phyloP scores from a whole-genome alignment of 192 early-diverging fungal species.

The Piromyces finnis region DNA sequence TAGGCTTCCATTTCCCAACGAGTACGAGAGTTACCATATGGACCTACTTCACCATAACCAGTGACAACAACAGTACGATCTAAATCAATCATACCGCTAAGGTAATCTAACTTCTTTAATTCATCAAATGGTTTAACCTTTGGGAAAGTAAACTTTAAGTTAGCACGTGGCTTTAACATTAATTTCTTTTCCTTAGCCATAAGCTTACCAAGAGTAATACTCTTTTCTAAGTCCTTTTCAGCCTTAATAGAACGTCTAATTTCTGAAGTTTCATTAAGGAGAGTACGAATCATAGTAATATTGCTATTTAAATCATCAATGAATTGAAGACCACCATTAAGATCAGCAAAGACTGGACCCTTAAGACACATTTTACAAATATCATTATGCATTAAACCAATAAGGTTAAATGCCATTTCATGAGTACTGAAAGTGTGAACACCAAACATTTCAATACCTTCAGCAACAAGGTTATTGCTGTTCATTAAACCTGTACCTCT shows the following conservation, averaged over 20 bases:
- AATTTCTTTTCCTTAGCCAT: slow-evolving; percentile 28
- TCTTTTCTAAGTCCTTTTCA: slow-evolving; percentile 62
- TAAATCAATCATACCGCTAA: slow-evolving; percentile 58
- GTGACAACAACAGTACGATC: slow-evolving; percentile 83
- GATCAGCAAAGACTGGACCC: slow-evolving; percentile 73
- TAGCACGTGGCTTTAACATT: slow-evolving; percentile 57
- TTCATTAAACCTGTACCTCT: slow-evolving; percentile 91
- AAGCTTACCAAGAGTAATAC: slow-evolving; percentile 40
- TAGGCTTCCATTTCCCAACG: slow-evolving; percentile 93
- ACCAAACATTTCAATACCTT: slow-evolving; percentile 70
- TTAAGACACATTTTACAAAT: slow-evolving; percentile 52
- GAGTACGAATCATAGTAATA: slow-evolving; percentile 48
- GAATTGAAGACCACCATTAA: slow-evolving; percentile 80
- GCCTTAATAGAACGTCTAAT: slow-evolving; percentile 64
- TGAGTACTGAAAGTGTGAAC: slow-evolving; percentile 77
- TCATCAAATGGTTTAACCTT: slow-evolving; percentile 35
- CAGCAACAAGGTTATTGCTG: slow-evolving; percentile 72
- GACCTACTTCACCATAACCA: slow-evolving; percentile 86
- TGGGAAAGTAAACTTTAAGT: slow-evolving; percentile 74
- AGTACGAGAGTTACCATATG: slow-evolving; percentile 75
- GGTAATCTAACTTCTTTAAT: slow-evolving; percentile 9
- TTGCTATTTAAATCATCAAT: slow-evolving; percentile 69
- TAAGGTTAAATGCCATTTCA: slow-evolving; percentile 89
- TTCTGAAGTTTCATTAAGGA: slow-evolving; percentile 69
- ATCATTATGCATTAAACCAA: slow-evolving; percentile 66